phyloP scores from a whole-genome alignment of 2,329 filamentous ascomycete genomes.

The Blumeria hordei region DNA sequence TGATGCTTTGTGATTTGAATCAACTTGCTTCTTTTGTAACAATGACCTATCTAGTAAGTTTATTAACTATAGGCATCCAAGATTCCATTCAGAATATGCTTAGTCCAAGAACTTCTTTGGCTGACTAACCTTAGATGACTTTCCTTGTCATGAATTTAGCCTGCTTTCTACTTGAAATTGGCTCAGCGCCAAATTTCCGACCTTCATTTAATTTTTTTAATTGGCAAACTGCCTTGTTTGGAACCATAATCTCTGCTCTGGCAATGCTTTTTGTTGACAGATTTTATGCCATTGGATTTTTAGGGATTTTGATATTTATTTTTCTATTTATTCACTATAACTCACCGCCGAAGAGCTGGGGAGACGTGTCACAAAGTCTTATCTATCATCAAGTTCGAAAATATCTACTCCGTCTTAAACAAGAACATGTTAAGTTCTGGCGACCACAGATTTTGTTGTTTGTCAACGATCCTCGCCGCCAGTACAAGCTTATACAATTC shows the following conservation, averaged over 20 bases:
- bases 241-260: constrained; percentile 48
- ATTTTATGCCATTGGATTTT: constrained; percentile 51
- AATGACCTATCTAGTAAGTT: constrained; percentile 53
- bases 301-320: constrained; percentile 48
- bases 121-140: constrained; percentile 35
- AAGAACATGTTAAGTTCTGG: constrained; percentile 89
- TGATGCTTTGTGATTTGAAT: constrained; percentile 64
- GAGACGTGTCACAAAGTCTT: constrained; percentile 69
- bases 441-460: constrained; percentile 67
- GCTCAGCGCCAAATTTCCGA: constrained; percentile 70
- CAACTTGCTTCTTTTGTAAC: constrained; percentile 76
- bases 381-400: constrained; percentile 80
- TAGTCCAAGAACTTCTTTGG: not conserved
- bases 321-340: constrained; percentile 73
- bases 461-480: constrained; percentile 58
- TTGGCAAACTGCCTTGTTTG: constrained; percentile 56
- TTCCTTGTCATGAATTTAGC: constrained; percentile 75
- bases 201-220: constrained; percentile 79
- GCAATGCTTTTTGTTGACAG: constrained; percentile 86
- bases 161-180: constrained; percentile 67
- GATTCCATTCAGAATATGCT: not conserved
- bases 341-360: constrained; percentile 69
- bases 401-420: constrained; percentile 58
- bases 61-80: not conserved
- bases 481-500: constrained; percentile 69